These are phyloP conservation scores for Punica granatum DNA, from an alignment of 345 rosid species.

Conservation along the genomic window DNA sequence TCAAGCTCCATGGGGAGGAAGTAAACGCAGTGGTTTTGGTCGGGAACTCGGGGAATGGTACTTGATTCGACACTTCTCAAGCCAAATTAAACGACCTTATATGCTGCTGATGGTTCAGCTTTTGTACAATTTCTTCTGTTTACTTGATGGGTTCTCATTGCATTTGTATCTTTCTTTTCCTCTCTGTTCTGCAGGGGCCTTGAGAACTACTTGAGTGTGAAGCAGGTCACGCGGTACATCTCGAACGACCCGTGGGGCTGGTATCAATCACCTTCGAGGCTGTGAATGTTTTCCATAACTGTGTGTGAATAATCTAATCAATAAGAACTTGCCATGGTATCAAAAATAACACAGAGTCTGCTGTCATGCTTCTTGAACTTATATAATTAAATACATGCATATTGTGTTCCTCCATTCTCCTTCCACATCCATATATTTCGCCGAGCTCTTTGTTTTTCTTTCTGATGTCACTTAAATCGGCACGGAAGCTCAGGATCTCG, in stretches of 20 bases:
- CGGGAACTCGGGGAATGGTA: slow-evolving; percentile 97
- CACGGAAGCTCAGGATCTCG: too few relatives aligned
- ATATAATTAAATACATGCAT: neutral
- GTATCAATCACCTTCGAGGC: slow-evolving; percentile 76
- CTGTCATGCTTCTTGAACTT: neutral
- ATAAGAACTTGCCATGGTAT: neutral
- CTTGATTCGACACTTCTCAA: neutral
- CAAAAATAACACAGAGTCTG: neutral
- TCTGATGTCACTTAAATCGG: neutral
- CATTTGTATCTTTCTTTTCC: neutral
- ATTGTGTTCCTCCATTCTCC: neutral
- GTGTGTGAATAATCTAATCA: neutral
- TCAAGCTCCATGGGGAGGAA: slow-evolving; percentile 99
- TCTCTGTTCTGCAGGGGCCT: slow-evolving; percentile 72
- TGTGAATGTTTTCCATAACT: slow-evolving; percentile 23
- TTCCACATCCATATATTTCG: neutral
- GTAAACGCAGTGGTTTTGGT: slow-evolving; percentile 95
- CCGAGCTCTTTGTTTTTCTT: neutral
- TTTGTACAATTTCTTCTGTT: neutral
- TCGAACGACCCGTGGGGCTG: slow-evolving; percentile 91
- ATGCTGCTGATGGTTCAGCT: neutral
- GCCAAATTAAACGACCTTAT: neutral
- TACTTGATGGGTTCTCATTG: neutral
- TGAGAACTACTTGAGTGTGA: slow-evolving; percentile 80
- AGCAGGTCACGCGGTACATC: slow-evolving; percentile 78